Conservation (phyloP, 1,139 yeast species). For the Candida tetrigidarum region DNA sequence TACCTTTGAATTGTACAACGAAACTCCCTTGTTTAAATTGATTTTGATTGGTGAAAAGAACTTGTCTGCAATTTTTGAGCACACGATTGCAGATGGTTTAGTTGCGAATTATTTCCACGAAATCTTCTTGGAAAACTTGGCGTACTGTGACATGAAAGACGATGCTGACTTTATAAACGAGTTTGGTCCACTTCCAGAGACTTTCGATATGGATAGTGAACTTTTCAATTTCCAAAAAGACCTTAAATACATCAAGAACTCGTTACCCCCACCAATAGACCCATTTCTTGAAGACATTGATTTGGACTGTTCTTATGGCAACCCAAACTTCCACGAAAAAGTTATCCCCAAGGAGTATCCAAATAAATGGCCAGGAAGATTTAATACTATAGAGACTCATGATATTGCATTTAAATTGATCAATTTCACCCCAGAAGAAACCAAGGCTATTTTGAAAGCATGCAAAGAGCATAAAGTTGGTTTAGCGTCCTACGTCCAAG, state of each 20-base stretch:
- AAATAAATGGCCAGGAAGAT: conserved; percentile 40
- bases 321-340: conserved; percentile 29
- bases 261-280: conserved; percentile 43
- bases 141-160: conserved; percentile 17
- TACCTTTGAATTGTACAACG: conserved; percentile 27
- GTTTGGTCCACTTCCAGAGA: conserved; percentile 19
- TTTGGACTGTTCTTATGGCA: conserved; percentile 29
- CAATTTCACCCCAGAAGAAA: conserved; percentile 30
- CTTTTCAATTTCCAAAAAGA: conserved; percentile 28
- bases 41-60: conserved; percentile 27
- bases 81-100: conserved; percentile 47
- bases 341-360: conserved; percentile 26
- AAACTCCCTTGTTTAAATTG: conserved; percentile 37
- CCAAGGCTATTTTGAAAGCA: conserved; percentile 26
- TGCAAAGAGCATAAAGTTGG: conserved; percentile 39
- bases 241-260: conserved; percentile 22
- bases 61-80: conserved; percentile 41
- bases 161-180: conserved; percentile 11
- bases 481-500: conserved; percentile 38
- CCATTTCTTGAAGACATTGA: conserved; percentile 27
- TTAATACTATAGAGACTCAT: conserved; percentile 22
- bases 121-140: conserved; percentile 34
- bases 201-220: conserved; percentile 11
- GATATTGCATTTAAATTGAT: conserved; percentile 36
- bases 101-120: conserved; percentile 46